Evolutionary conservation across 1,284 basidiomycete genomes (phyloP).

Genomic region (Neonothopanus nambi): DNA sequence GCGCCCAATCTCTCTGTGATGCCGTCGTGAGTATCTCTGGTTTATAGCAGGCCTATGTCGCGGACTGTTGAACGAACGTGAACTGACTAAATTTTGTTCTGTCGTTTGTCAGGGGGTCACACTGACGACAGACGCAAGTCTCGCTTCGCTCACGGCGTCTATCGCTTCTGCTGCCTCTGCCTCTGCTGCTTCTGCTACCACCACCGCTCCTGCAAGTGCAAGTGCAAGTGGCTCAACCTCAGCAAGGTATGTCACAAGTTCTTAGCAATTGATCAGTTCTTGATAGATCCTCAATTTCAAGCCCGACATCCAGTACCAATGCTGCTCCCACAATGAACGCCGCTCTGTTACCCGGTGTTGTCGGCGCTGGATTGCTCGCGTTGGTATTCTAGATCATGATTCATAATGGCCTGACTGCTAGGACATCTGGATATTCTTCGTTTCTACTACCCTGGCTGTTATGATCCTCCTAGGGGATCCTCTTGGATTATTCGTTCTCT

Average conservation of each 20-base stretch:
- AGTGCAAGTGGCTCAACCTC: constrained; percentile 1
- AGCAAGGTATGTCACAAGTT: neutral
- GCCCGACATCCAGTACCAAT: constrained; percentile 4
- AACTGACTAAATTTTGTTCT: neutral
- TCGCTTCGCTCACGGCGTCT: constrained; percentile 12
- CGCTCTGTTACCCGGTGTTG: constrained; percentile 9
- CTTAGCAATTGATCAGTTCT: too few relatives aligned
- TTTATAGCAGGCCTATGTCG: neutral
- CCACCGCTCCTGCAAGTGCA: constrained; percentile 9
- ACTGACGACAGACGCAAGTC: constrained; percentile 27
- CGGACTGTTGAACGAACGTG: neutral
- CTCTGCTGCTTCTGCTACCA: constrained; percentile 10
- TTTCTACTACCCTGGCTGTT: too few relatives aligned
- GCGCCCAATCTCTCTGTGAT: constrained; percentile 46
- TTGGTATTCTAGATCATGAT: too few relatives aligned
- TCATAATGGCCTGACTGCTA: too few relatives aligned
- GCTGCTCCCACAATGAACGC: constrained; percentile 11
- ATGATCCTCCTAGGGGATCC: too few relatives aligned
- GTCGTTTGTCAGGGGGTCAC: constrained; percentile 46
- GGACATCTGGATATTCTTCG: too few relatives aligned
- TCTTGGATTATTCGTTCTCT: too few relatives aligned
- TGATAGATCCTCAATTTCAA: too few relatives aligned
- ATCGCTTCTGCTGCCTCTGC: constrained; percentile 14
- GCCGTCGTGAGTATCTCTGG: constrained; percentile 47
- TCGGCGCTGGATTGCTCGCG: constrained; percentile 10